Percentiles rank a stretch among this genome's conserved stretches.
These are phyloP conservation scores for Saturnispora saitoi DNA, from an alignment of 805 yeast genomes.

Conservation along the genomic window DNA sequence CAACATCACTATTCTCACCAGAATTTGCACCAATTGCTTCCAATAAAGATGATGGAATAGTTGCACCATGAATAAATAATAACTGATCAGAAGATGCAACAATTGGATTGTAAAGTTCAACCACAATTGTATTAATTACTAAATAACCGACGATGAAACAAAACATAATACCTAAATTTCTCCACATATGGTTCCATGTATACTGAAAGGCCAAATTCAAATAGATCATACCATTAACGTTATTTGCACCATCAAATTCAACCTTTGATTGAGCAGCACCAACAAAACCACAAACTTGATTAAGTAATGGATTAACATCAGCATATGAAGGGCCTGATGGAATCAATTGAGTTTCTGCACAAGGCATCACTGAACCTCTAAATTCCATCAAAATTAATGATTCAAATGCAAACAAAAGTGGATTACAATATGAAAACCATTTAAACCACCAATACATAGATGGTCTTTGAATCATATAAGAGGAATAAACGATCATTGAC, in stretches of 20 bases:
- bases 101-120: constrained; percentile 26
- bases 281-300: constrained; percentile 43
- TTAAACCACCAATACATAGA: constrained; percentile 57
- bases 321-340: constrained; percentile 53
- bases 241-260: constrained; percentile 19
- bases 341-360: constrained; percentile 34
- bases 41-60: constrained; percentile 21
- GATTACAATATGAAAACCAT: constrained; percentile 45
- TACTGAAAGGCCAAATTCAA: constrained; percentile 40
- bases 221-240: constrained; percentile 47
- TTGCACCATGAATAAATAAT: constrained; percentile 23
- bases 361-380: constrained; percentile 42
- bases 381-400: constrained; percentile 51
- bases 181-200: constrained; percentile 58
- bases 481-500: constrained; percentile 49
- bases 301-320: constrained; percentile 25
- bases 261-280: constrained; percentile 34
- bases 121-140: constrained; percentile 20
- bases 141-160: constrained; percentile 36
- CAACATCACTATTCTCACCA: not conserved
- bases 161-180: constrained; percentile 56
- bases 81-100: constrained; percentile 29
- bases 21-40: constrained; percentile 23
- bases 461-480: constrained; percentile 52
- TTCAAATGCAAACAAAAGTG: constrained; percentile 43